Evolutionary conservation across 139 green algal genomes (phyloP).

Genomic region (Coelastrella sp.): DNA sequence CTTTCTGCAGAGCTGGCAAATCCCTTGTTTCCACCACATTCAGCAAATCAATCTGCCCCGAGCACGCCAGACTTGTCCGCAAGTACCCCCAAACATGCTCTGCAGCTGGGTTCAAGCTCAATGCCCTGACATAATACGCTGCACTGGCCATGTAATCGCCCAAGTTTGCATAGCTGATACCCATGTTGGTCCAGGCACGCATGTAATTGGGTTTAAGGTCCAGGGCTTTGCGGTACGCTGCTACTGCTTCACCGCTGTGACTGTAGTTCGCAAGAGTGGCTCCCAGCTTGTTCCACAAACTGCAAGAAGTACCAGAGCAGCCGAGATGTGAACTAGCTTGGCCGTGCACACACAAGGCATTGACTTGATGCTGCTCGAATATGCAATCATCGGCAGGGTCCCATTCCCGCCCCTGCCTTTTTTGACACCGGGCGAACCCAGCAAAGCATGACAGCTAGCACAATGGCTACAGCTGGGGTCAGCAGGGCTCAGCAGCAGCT

Average conservation of each 20-base stretch:
- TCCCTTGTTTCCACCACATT: conserved; percentile 71
- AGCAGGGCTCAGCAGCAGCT: too few relatives aligned
- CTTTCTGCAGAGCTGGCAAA: conserved; percentile 63
- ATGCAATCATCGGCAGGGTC: too few relatives aligned
- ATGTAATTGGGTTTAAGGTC: conserved; percentile 99
- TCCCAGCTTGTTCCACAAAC: conserved; percentile 98
- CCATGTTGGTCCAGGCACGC: conserved; percentile 99
- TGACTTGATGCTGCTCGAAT: too few relatives aligned
- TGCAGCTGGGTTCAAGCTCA: conserved; percentile 88
- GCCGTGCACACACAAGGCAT: too few relatives aligned
- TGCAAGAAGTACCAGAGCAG: background rate
- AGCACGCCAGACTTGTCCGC: conserved; percentile 86
- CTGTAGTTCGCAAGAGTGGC: conserved; percentile 93
- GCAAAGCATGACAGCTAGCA: too few relatives aligned
- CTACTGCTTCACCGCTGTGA: conserved; percentile 83
- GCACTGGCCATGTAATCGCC: conserved; percentile 83
- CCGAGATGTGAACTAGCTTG: background rate
- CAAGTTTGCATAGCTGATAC: conserved; percentile 94
- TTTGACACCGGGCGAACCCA: too few relatives aligned
- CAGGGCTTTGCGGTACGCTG: conserved; percentile 89
- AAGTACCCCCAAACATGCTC: conserved; percentile 96
- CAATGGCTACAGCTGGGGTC: too few relatives aligned
- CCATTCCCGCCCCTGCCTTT: too few relatives aligned
- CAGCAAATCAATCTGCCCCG: conserved; percentile 77
- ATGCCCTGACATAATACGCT: conserved; percentile 91